Evolutionary conservation across 768 basidiomycete species (phyloP).

Genomic region (Amanita polypyramis): DNA sequence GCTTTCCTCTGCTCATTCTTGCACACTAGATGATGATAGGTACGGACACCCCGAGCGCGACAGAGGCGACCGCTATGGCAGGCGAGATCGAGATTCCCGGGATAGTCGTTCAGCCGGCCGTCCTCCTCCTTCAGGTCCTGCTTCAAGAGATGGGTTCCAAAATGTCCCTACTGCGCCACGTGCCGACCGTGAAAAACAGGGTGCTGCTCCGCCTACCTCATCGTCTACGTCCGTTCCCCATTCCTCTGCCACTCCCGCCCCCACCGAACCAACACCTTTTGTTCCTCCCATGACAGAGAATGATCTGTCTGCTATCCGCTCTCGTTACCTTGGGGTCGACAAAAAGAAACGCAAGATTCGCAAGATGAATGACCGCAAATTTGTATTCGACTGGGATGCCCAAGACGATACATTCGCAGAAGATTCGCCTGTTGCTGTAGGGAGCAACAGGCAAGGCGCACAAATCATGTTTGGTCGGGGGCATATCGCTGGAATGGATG

Average conservation of each 20-base stretch:
- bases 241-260: slow-evolving; percentile 22
- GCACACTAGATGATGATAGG: slow-evolving; percentile 38
- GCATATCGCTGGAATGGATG: slow-evolving; percentile 80
- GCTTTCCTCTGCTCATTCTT: not conserved
- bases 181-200: slow-evolving; percentile 49
- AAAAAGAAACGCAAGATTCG: slow-evolving; percentile 92
- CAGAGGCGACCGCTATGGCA: slow-evolving; percentile 27
- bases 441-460: slow-evolving; percentile 66
- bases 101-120: slow-evolving; percentile 27
- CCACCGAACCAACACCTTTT: slow-evolving; percentile 27
- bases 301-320: slow-evolving; percentile 77
- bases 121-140: slow-evolving; percentile 25
- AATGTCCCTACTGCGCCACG: slow-evolving; percentile 82
- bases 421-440: slow-evolving; percentile 64
- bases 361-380: slow-evolving; percentile 93
- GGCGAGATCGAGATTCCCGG: slow-evolving; percentile 31
- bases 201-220: slow-evolving; percentile 36
- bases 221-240: slow-evolving; percentile 25
- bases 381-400: slow-evolving; percentile 99
- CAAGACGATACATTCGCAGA: slow-evolving; percentile 87
- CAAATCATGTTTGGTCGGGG: slow-evolving; percentile 87
- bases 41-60: slow-evolving; percentile 42
- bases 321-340: slow-evolving; percentile 90
- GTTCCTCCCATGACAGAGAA: slow-evolving; percentile 66
- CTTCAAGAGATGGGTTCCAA: slow-evolving; percentile 36